Conservation (phyloP, 2,329 filamentous ascomycete species). For the Akanthomyces uredinophilus region DNA sequence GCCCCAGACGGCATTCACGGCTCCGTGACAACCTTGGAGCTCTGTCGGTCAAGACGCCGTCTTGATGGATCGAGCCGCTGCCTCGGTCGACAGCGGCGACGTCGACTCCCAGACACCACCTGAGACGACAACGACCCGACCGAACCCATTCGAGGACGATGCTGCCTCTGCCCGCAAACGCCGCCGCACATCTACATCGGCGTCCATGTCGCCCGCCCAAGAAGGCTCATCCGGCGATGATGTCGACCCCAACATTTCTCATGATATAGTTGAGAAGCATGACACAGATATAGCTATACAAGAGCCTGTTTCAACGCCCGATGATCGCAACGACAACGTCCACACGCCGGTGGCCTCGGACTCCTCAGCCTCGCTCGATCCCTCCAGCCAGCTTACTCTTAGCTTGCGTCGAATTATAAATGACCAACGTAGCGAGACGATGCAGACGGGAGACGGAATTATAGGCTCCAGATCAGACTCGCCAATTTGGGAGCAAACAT, state of each 20-base stretch:
- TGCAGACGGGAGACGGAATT: neutral
- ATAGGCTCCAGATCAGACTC: neutral
- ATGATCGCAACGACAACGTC: neutral
- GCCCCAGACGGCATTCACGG: conserved; percentile 50
- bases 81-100: conserved; percentile 48
- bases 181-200: conserved; percentile 53
- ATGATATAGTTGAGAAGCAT: neutral
- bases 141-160: conserved; percentile 59
- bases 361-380: neutral
- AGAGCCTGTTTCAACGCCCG: neutral
- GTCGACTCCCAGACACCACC: conserved; percentile 51
- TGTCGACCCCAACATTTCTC: neutral
- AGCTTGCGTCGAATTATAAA: conserved; percentile 8
- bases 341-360: neutral
- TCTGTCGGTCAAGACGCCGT: conserved; percentile 16
- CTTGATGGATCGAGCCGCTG: conserved; percentile 48
- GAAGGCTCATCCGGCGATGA: conserved; percentile 29
- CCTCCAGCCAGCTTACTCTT: conserved; percentile 3
- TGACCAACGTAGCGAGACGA: neutral
- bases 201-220: conserved; percentile 41
- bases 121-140: conserved; percentile 58
- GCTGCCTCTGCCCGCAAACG: conserved; percentile 55
- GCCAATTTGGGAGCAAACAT: neutral
- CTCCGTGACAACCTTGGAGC: conserved; percentile 46
- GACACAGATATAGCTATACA: neutral